A percentile compares a stretch with the other conserved stretches of the same genome.
These are phyloP conservation scores for Endogone sp. DNA, from an alignment of 192 early-diverging fungal species.

Conservation along the genomic window DNA sequence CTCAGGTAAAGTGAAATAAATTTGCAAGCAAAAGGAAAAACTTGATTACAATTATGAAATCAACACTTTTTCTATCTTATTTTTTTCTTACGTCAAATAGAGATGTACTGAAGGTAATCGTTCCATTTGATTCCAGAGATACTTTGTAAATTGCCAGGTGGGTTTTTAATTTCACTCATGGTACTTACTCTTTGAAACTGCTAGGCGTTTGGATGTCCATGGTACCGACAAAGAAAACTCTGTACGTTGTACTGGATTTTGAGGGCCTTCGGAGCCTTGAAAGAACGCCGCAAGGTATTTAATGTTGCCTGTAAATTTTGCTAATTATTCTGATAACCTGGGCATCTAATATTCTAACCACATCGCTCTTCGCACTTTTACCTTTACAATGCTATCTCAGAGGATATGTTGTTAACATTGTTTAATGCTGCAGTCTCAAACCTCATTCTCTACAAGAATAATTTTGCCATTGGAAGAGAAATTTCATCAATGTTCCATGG, in stretches of 20 bases:
- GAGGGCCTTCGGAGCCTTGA: constrained; percentile 17
- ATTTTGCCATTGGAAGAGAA: constrained; percentile 16
- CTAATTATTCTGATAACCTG: constrained; percentile 2
- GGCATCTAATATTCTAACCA: too few species aligned
- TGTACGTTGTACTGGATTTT: constrained; percentile 23
- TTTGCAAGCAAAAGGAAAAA: too few species aligned
- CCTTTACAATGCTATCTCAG: too few species aligned
- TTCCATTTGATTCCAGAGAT: too few species aligned
- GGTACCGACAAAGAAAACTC: constrained; percentile 1
- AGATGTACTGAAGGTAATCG: too few species aligned
- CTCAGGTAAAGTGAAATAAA: constrained; percentile 8
- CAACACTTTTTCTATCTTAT: too few species aligned
- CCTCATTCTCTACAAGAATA: constrained; percentile 19
- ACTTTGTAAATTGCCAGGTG: too few species aligned
- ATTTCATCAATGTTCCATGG: constrained; percentile 22
- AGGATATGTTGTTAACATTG: not conserved
- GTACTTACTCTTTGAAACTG: not conserved
- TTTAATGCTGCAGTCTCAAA: constrained; percentile 1
- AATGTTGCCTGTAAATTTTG: not conserved
- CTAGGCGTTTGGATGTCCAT: too few species aligned
- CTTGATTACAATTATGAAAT: too few species aligned
- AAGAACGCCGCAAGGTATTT: constrained; percentile 15
- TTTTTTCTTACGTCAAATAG: too few species aligned
- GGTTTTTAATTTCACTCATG: too few species aligned
- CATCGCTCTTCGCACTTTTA: too few species aligned